Evolutionary conservation across 148 eudicot species (phyloP).

Genomic region (Rhododendron vialii): DNA sequence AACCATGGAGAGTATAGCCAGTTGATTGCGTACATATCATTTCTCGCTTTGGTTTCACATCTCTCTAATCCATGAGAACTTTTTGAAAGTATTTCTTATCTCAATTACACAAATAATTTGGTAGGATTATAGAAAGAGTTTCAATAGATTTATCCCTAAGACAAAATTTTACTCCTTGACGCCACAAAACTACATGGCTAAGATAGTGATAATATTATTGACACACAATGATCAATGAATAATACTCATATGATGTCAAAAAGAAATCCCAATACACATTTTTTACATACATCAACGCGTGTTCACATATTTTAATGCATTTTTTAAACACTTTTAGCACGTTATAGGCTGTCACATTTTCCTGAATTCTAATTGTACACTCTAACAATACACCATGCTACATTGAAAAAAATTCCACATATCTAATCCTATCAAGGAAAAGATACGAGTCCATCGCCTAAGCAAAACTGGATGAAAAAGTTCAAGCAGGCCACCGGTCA

Average conservation of each 20-base stretch:
- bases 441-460: not conserved
- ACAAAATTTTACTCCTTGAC: not conserved
- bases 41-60: not conserved
- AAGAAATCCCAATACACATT: not conserved
- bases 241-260: not conserved
- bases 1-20: too few species aligned
- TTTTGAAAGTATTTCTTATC: not conserved
- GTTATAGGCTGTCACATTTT: not conserved
- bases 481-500: not conserved
- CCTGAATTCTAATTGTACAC: not conserved
- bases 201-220: not conserved
- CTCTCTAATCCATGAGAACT: not conserved
- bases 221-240: not conserved
- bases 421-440: not conserved
- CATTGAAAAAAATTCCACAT: not conserved
- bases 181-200: not conserved
- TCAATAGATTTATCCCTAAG: not conserved
- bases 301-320: not conserved
- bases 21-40: not conserved
- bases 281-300: not conserved
- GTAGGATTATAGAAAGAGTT: not conserved
- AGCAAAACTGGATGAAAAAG: not conserved
- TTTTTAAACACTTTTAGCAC: not conserved
- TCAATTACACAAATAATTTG: not conserved
- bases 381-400: not conserved